Base-by-base conservation (phyloP, 805 yeast genomes). In the Scheffersomyces ergatensis region DNA sequence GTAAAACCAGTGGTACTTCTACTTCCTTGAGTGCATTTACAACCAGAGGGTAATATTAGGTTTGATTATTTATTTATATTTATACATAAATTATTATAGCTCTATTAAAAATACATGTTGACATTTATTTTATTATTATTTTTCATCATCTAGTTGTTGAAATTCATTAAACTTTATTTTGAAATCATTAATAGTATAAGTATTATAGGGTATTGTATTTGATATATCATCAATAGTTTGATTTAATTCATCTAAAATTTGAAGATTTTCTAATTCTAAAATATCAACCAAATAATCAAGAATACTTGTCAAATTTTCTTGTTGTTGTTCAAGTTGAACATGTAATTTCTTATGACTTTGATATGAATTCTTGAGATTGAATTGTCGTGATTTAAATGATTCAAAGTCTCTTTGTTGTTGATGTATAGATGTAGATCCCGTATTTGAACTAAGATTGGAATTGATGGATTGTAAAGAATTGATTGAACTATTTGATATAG, bases 271-370 rank as follows among this genome's bases (percentile, higher is more conserved):
- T 12, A 26, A 29, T 6, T 21, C 20, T 4, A 38, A 17, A 29
- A 38, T 38, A 33, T 33, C 40, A 23, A 32, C 31, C 4, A 38
- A 24, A 24, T 35, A 38, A 24, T 38, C 40, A 7, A 38, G 27
- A 12, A 33, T 38, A 32, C 24, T 32, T 8, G 19, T 25, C 8
- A 23, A 9, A 33, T 24, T 29, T 15, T 29, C n/a, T 29, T 29
- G 32, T 29, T 29, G 32, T 15, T 14, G 5, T 8, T 5, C 5
- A 14, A 29, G 11, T 5, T 29, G 5, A n/a, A 14, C 6, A 29
- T 29, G 32, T 5, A 25, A 11, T 25, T 9, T 9, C 13, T 25
- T 6, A 14, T 15, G 5, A 14, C 18, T 5, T 15, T 29, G 7
- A 8, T 6, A 14, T 7, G 5, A 13, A 14, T n/a, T 5, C 15